Percentiles rank a stretch among this genome's conserved stretches.
phyloP scores from a whole-genome alignment of 2,329 filamentous ascomycete species.

The Madurella fahalii region DNA sequence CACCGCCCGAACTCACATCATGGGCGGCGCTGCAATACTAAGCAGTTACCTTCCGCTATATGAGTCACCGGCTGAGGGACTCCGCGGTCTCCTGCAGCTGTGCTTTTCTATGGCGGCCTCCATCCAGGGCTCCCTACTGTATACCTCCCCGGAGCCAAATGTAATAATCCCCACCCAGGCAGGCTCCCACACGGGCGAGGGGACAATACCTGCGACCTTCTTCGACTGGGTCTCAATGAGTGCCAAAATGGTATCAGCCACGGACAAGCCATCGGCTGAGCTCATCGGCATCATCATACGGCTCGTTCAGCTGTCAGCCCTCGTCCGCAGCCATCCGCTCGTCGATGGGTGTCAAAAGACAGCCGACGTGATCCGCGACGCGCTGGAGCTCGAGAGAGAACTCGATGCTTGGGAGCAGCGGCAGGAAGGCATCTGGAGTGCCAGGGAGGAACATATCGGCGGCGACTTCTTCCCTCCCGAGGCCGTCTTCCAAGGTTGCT shows the following conservation, averaged over 20 bases:
- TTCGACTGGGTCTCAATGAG: constrained; percentile 42
- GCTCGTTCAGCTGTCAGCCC: constrained; percentile 38
- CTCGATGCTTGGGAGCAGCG: constrained; percentile 38
- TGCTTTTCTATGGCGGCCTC: constrained; percentile 51
- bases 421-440: constrained; percentile 35
- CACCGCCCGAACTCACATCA: constrained; percentile 54
- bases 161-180: constrained; percentile 10
- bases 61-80: constrained; percentile 39
- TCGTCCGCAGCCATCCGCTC: constrained; percentile 33
- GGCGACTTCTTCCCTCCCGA: constrained; percentile 33
- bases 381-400: constrained; percentile 38
- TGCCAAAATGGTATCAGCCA: constrained; percentile 32
- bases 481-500: constrained; percentile 48
- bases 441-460: constrained; percentile 30
- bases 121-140: constrained; percentile 19
- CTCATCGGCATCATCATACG: constrained; percentile 39
- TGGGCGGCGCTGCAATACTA: constrained; percentile 57
- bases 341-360: constrained; percentile 37
- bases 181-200: constrained; percentile 32
- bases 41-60: constrained; percentile 41
- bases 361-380: constrained; percentile 35
- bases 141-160: constrained; percentile 16
- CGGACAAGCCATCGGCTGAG: constrained; percentile 38
- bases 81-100: constrained; percentile 51
- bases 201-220: constrained; percentile 37